These are phyloP conservation scores for Salix purpurea DNA, from an alignment of 345 rosid genomes.

Conservation along the genomic window DNA sequence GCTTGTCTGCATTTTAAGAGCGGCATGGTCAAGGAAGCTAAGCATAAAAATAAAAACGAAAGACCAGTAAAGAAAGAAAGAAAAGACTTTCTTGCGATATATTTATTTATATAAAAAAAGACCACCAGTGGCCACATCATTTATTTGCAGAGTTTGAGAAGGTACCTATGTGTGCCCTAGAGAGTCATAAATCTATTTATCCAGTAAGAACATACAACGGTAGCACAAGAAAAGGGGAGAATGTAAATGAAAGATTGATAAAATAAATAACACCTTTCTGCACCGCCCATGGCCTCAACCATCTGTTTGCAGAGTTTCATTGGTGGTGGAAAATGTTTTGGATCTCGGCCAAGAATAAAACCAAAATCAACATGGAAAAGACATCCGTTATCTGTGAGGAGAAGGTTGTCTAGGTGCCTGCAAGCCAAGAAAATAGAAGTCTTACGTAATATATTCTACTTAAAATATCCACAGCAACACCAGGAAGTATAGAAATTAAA, in stretches of 20 bases:
- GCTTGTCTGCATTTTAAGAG: neutral
- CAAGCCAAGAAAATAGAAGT: conserved; percentile 10
- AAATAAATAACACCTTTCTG: conserved; percentile 59
- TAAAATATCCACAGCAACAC: neutral
- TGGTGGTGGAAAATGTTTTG: conserved; percentile 98
- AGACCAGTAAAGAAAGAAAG: neutral
- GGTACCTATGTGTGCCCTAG: neutral
- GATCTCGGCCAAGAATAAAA: conserved; percentile 95
- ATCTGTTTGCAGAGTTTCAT: conserved; percentile 99
- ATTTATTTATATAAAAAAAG: no score
- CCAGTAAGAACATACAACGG: neutral
- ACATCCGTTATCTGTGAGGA: conserved; percentile 89
- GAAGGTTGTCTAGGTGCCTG: conserved; percentile 97
- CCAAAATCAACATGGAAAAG: conserved; percentile 98
- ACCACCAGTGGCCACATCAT: neutral
- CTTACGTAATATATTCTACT: conserved; percentile 4
- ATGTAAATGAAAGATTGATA: neutral
- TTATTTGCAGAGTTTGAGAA: neutral
- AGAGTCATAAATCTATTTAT: neutral
- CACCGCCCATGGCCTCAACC: conserved; percentile 99
- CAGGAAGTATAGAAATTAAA: neutral
- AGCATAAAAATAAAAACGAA: neutral
- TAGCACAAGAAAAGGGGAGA: neutral
- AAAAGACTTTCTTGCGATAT: no score
- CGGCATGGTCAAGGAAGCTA: neutral